phyloP scores from a whole-genome alignment of 2,329 filamentous ascomycete species.

The Sclerotinia minor region DNA sequence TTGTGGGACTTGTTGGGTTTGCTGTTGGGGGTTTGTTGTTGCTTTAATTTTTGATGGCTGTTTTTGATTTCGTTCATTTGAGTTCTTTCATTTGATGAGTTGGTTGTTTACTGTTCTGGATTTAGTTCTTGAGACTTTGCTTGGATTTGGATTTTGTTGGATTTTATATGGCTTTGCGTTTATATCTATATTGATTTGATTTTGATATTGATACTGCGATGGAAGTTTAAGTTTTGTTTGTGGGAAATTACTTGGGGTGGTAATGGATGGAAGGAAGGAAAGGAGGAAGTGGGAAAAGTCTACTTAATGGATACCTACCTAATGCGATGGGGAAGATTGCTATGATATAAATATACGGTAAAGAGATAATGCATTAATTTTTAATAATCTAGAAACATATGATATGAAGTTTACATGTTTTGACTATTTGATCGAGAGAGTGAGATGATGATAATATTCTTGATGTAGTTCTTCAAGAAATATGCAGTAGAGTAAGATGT shows the following conservation, averaged over 20 bases:
- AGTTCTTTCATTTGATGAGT: not conserved
- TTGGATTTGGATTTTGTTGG: conserved; percentile 15
- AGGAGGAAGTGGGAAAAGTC: not conserved
- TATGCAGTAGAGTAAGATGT: no score
- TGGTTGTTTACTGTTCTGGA: not conserved
- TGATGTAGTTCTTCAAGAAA: not conserved
- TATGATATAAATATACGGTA: not conserved
- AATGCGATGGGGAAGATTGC: not conserved
- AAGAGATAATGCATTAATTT: conserved; percentile 13
- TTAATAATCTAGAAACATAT: conserved; percentile 13
- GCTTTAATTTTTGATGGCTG: conserved; percentile 17
- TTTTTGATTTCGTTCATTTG: not conserved
- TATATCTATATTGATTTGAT: not conserved
- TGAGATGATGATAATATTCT: not conserved
- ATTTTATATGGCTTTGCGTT: not conserved
- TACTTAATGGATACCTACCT: not conserved
- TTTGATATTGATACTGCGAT: not conserved
- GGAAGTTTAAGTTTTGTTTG: not conserved
- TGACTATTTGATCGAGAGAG: no score
- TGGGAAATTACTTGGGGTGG: not conserved
- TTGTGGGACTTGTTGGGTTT: conserved; percentile 21
- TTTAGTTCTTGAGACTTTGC: not conserved
- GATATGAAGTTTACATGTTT: not conserved
- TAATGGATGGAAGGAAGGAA: conserved; percentile 1
- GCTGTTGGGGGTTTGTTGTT: conserved; percentile 22